Conservation (phyloP, 768 basidiomycete genomes). For the Macrolepiota albuminosa region DNA sequence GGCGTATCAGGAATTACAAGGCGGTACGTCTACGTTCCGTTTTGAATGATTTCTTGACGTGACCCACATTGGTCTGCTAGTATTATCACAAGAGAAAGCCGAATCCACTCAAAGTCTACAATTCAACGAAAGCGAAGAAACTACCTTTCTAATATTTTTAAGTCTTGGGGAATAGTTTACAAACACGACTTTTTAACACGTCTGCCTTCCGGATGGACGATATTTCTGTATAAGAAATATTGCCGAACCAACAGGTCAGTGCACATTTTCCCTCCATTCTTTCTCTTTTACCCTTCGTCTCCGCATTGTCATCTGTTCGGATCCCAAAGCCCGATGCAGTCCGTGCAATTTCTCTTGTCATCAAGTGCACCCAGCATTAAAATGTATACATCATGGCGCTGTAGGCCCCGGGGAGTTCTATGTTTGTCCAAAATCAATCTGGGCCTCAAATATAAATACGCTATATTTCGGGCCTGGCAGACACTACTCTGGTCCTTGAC, state of each 20-base stretch:
- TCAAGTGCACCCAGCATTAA: background rate
- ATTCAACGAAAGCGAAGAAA: conserved; percentile 45
- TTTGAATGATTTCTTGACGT: background rate
- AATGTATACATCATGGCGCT: no score
- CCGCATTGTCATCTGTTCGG: background rate
- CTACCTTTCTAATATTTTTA: conserved; percentile 46
- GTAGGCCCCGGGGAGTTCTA: no score
- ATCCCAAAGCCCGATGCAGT: background rate
- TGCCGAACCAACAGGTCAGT: background rate
- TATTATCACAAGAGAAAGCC: conserved; percentile 47
- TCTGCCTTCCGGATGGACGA: background rate
- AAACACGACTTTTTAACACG: background rate
- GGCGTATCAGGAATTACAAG: conserved; percentile 63
- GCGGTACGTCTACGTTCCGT: conserved; percentile 36
- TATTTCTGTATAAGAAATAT: background rate
- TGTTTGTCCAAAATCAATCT: no score
- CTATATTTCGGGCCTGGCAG: no score
- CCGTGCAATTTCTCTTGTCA: background rate
- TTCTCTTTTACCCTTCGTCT: background rate
- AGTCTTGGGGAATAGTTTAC: background rate
- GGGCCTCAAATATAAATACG: no score
- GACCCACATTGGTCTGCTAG: conserved; percentile 21
- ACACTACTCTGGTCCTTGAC: no score
- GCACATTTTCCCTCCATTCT: background rate
- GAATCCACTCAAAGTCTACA: conserved; percentile 53